These are phyloP conservation scores for Fusarium sp. DNA, from an alignment of 2,329 filamentous ascomycete genomes.

Conservation along the genomic window DNA sequence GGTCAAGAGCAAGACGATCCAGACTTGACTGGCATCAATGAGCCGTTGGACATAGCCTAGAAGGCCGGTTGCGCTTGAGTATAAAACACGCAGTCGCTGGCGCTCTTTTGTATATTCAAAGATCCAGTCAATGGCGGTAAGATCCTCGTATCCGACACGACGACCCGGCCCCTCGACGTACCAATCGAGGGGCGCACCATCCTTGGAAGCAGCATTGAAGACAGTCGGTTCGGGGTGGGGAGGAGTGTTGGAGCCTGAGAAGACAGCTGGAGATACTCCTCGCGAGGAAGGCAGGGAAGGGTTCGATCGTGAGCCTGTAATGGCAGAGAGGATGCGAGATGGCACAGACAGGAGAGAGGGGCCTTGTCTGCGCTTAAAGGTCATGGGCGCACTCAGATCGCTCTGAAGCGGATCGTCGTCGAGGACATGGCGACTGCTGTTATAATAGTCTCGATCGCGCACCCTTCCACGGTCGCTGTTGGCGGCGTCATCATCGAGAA, in stretches of 20 bases:
- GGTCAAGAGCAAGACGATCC: slow-evolving; percentile 88
- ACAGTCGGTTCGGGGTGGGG: slow-evolving; percentile 27
- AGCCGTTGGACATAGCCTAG: slow-evolving; percentile 80
- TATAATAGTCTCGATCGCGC: slow-evolving; percentile 19
- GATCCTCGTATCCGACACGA: slow-evolving; percentile 93
- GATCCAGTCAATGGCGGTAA: slow-evolving; percentile 99
- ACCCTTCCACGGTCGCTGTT: slow-evolving; percentile 33
- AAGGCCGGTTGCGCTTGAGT: slow-evolving; percentile 77
- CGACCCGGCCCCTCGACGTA: slow-evolving; percentile 90
- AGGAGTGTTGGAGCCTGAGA: slow-evolving; percentile 27
- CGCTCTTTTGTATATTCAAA: slow-evolving; percentile 98
- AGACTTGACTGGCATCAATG: slow-evolving; percentile 90
- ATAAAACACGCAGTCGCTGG: slow-evolving; percentile 84
- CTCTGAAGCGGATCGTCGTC: slow-evolving; percentile 70
- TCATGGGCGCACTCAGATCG: slow-evolving; percentile 67
- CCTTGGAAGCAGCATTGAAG: slow-evolving; percentile 57
- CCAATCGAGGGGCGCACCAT: slow-evolving; percentile 78
- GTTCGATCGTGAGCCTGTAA: slow-evolving; percentile 54
- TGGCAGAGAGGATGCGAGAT: slow-evolving; percentile 63
- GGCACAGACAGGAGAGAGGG: slow-evolving; percentile 63
- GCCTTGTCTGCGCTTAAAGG: slow-evolving; percentile 80
- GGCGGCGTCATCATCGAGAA: slow-evolving; percentile 53
- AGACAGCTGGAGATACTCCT: slow-evolving; percentile 40
- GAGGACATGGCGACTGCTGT: slow-evolving; percentile 57
- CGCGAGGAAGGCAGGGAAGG: slow-evolving; percentile 27